phyloP scores from a whole-genome alignment of 2,329 filamentous ascomycete genomes.

The Microdochium nivale region DNA sequence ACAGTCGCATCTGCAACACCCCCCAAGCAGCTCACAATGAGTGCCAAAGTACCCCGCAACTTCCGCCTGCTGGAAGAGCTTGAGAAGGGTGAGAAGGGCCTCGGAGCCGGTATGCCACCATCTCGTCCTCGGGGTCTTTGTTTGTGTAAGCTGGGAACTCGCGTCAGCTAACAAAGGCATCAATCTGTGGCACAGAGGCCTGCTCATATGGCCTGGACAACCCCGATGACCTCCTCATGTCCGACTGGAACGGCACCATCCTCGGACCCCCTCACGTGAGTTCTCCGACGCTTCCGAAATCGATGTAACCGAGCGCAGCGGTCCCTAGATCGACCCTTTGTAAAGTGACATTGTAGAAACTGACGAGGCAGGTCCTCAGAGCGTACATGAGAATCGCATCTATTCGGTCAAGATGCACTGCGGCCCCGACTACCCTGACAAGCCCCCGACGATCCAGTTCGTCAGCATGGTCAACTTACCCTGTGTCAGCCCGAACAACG shows the following conservation, averaged over 20 bases:
- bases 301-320: slow-evolving; percentile 3
- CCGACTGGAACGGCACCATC: slow-evolving; percentile 97
- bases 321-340: too few species aligned
- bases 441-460: slow-evolving; percentile 84
- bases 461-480: slow-evolving; percentile 94
- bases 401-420: slow-evolving; percentile 98
- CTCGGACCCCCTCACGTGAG: slow-evolving; percentile 90
- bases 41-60: slow-evolving; percentile 81
- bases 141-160: slow-evolving; percentile 8
- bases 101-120: slow-evolving; percentile 64
- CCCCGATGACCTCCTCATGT: slow-evolving; percentile 91
- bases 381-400: slow-evolving; percentile 96
- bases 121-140: neutral
- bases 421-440: slow-evolving; percentile 79
- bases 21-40: slow-evolving; percentile 8
- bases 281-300: slow-evolving; percentile 7
- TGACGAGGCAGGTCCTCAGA: slow-evolving; percentile 38
- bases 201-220: slow-evolving; percentile 96
- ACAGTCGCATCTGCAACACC: neutral
- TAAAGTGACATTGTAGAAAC: neutral
- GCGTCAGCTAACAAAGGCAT: neutral
- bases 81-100: slow-evolving; percentile 97
- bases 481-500: slow-evolving; percentile 74
- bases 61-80: slow-evolving; percentile 95
- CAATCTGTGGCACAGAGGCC: slow-evolving; percentile 54